These are phyloP conservation scores for Eimeria necatrix DNA, from an alignment of 169 alveolate genomes.

Conservation along the genomic window DNA sequence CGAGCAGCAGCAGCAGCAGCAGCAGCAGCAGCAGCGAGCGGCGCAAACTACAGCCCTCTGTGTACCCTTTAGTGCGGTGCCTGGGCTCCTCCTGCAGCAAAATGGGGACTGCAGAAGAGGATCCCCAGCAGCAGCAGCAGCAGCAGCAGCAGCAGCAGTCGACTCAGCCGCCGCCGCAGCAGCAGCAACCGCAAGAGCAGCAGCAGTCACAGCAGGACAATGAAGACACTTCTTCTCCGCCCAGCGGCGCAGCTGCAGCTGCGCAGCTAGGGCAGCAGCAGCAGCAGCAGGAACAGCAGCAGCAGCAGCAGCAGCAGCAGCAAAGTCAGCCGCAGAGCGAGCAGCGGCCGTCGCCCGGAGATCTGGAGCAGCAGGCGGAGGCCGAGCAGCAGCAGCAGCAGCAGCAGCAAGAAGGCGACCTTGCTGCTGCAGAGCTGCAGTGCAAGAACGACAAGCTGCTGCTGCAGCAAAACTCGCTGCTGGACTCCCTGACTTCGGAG, in stretches of 20 bases:
- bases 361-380: neutral
- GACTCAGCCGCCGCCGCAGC: slow-evolving; percentile 49
- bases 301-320: slow-evolving; percentile 30
- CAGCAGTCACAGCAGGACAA: neutral
- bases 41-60: neutral
- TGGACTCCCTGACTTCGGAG: slow-evolving; percentile 52
- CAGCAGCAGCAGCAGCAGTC: slow-evolving; percentile 29
- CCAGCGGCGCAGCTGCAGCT: neutral
- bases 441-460: slow-evolving; percentile 66
- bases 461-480: slow-evolving; percentile 69
- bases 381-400: slow-evolving; percentile 14
- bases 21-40: slow-evolving; percentile 4
- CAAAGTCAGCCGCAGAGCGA: neutral
- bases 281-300: slow-evolving; percentile 3
- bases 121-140: neutral
- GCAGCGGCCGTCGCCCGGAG: neutral
- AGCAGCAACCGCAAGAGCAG: slow-evolving; percentile 44
- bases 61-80: too few species aligned
- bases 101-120: neutral
- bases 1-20: slow-evolving; percentile 35
- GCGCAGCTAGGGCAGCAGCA: neutral
- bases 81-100: neutral
- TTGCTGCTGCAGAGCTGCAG: slow-evolving; percentile 48
- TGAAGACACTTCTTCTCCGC: neutral
- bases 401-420: slow-evolving; percentile 28